Base-by-base conservation (phyloP, 352 stramenopile genomes). In the Phytophthora idaei region DNA sequence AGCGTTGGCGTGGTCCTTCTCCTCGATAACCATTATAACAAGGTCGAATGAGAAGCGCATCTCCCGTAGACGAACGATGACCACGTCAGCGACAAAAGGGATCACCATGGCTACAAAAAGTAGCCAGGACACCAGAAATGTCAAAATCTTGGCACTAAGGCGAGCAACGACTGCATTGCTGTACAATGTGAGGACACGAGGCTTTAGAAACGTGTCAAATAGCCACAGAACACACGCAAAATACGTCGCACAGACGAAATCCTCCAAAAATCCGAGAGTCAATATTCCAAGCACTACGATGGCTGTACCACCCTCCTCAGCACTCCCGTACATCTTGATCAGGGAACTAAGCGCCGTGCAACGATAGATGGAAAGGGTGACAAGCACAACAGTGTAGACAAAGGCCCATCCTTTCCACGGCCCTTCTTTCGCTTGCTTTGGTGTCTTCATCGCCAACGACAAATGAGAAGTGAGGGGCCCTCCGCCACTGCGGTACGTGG, bases 21-120 rank as follows among this genome's bases (percentile, higher is more conserved):
- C 78, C 36, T 74, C 66, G 8, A 75, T 63, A 29, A 75, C 80
- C 57, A 70, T 76, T 0, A 44, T 50, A 11, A 85, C 67, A 15
- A 84, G 69, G n/a, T 85, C 77, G 17, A 81, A 80, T 31, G 73
- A 85, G 55, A 86, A 81, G 11, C 78, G 76, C 57, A 77, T 74
- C 10, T 74, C 37, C 0, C 71, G 71, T 0, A 74, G 68, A 5
- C 69, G 73, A 29, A 89, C 50, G 14, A 86, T 59, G 42, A 85
- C 37, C 41, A 75, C 55, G 42, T 87, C 78, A 1, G 70, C 69
- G 2, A 68, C 57, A 37, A 84, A 77, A 4, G 73, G 69, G 11
- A 74, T 47, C 42, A 42, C n/a, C 9, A 57, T 63, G 3, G 61
- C 32, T 1, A 72, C 46, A 47, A 81, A 81, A 3, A 86, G 60